Conservation (phyloP, 352 stramenopile genomes). For the Pythium oligandrum region DNA sequence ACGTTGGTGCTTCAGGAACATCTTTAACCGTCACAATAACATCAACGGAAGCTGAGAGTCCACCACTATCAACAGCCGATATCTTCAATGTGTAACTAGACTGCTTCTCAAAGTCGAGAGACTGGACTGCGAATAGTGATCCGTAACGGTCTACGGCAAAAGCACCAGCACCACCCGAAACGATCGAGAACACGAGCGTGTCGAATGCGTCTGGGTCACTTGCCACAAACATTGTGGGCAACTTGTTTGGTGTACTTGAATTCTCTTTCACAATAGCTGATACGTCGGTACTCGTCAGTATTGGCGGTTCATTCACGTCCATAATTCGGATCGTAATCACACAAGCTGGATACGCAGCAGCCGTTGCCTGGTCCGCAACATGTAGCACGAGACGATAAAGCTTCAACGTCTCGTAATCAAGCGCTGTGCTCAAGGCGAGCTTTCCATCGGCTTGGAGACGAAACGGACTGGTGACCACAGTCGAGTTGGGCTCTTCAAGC, state of each 20-base stretch:
- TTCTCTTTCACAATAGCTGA: constrained; percentile 37
- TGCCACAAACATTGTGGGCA: constrained; percentile 23
- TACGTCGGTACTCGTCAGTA: constrained; percentile 18
- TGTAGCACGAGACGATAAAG: constrained; percentile 8
- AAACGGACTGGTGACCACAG: constrained; percentile 12
- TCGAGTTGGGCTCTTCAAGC: constrained; percentile 6
- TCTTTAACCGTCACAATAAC: constrained; percentile 34
- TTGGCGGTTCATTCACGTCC: constrained; percentile 47
- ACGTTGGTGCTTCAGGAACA: constrained; percentile 35
- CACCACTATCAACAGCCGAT: constrained; percentile 30
- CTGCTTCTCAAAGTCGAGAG: constrained; percentile 38
- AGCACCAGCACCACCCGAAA: constrained; percentile 22
- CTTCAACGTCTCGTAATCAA: constrained; percentile 28
- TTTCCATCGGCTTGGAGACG: constrained; percentile 11
- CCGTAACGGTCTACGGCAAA: constrained; percentile 47
- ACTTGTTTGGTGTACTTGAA: constrained; percentile 20
- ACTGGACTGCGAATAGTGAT: constrained; percentile 25
- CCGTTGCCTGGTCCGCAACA: background rate
- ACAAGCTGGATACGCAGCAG: constrained; percentile 17
- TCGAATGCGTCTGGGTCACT: constrained; percentile 46
- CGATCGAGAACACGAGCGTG: constrained; percentile 30
- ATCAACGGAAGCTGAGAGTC: constrained; percentile 21
- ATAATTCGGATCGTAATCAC: constrained; percentile 36
- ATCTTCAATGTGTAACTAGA: constrained; percentile 33
- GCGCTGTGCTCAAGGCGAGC: constrained; percentile 13